Percentiles rank a stretch among this genome's conserved stretches.
These are phyloP conservation scores for Globisporangium nunn DNA, from an alignment of 352 stramenopile species.

Conservation along the genomic window DNA sequence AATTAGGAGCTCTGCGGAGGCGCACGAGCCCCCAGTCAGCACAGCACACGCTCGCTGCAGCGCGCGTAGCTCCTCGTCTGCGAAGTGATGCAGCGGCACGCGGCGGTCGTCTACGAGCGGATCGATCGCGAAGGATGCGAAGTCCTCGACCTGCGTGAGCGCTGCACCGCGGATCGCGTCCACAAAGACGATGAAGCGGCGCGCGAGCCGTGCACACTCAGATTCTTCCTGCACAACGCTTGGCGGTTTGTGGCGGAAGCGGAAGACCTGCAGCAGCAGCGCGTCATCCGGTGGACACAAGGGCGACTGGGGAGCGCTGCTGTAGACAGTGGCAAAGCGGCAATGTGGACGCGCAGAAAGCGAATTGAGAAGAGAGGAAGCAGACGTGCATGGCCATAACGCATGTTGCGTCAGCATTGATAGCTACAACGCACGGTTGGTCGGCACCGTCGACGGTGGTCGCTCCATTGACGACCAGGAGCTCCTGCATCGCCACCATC, in stretches of 20 bases:
- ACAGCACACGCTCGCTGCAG: constrained; percentile 13
- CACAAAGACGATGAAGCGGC: constrained; percentile 18
- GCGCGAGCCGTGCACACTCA: constrained; percentile 16
- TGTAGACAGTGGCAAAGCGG: neutral
- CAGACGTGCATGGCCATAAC: neutral
- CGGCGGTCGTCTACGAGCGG: constrained; percentile 14
- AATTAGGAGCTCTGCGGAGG: neutral
- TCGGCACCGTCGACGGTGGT: neutral
- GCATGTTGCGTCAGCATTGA: neutral
- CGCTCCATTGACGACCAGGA: neutral
- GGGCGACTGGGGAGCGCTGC: neutral
- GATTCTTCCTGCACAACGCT: constrained; percentile 20
- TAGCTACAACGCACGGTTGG: neutral
- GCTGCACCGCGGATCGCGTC: constrained; percentile 8
- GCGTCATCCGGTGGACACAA: neutral
- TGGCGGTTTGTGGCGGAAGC: constrained; percentile 34
- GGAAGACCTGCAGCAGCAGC: constrained; percentile 29
- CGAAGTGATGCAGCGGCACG: constrained; percentile 18
- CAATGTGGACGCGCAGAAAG: too few species aligned
- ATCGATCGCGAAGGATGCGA: constrained; percentile 15
- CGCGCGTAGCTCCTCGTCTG: constrained; percentile 18
- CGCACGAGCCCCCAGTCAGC: constrained; percentile 4
- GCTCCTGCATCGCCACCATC: neutral
- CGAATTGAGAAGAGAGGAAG: too few species aligned
- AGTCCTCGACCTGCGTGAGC: constrained; percentile 2